Base-by-base conservation (phyloP, 2,329 filamentous ascomycete genomes). In the Epichloe scottii region DNA sequence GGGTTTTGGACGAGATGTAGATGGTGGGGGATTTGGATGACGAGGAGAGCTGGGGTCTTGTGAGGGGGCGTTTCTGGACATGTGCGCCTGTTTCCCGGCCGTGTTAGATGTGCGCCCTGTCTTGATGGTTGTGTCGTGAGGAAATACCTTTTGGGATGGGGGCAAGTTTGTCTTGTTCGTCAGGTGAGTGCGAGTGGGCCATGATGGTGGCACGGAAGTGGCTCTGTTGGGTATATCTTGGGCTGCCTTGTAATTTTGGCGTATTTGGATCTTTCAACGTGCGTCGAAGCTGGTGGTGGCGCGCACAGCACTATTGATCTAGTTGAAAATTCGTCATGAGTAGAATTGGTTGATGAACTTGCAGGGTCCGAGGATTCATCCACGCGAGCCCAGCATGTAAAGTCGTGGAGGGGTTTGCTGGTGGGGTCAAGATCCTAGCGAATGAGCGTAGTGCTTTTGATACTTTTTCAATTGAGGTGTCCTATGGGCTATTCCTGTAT, bases 1-100 rank as follows among this genome's bases (percentile, higher is more conserved):
- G 82, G 81, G 84, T 81, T 38, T 71, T 71, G 40, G 77, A 67
- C 38, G 79, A 81, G 52, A 89, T 72, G 68, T 88, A 87, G 64
- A 89, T 72, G 54, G 77, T 62, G 44, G 65, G 67, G 7, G 67
- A 61, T 48, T 69, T 71, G 46, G 71, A 69, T 19, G 72, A 70
- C 14, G 65, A 61, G n/a, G 71, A 68, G 11, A 65, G 60, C 49
- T 70, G 69, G 6, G 60, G 66, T 54, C 69, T 62, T 55, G 64
- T 62, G 41, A 75, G 63, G 4, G 76, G 72, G 8, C 75, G 72
- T 58, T 76, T 77, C 48, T 71, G 71, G 55, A 80, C 59, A 47
- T 66, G 74, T 51, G 68, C 63, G 55, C 74, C 76, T 79, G 54
- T 23, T 8, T 14, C 19, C 11, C 35, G 21, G 7, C 17, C 14